A percentile compares a stretch with the other conserved stretches of the same genome.
These are phyloP conservation scores for Candida schatavii DNA, from an alignment of 805 yeast genomes.

Conservation along the genomic window DNA sequence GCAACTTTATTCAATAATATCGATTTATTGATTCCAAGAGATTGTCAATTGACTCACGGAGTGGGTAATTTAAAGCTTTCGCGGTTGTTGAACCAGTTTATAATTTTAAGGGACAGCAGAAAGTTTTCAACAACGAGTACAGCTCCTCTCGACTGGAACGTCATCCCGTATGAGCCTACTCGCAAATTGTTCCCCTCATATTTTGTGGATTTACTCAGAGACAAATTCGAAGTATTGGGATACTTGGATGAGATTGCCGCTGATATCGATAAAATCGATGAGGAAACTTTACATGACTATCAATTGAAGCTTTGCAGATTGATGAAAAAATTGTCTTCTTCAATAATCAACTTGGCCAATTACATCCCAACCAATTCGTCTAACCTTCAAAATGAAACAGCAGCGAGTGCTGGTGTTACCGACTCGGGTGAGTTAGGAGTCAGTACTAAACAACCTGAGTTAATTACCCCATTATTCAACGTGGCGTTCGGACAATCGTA, in stretches of 20 bases:
- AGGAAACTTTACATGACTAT: conserved; percentile 29
- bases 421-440: not conserved
- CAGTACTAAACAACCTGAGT: not conserved
- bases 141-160: not conserved
- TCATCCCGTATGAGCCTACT: not conserved
- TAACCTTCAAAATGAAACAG: conserved; percentile 3
- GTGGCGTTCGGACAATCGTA: conserved; percentile 31
- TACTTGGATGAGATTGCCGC: conserved; percentile 32
- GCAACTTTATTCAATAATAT: conserved; percentile 12
- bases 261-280: conserved; percentile 6
- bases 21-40: conserved; percentile 15
- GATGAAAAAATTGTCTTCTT: conserved; percentile 29
- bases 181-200: conserved; percentile 11
- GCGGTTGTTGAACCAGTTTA: conserved; percentile 12
- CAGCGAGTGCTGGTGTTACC: not conserved
- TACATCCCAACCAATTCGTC: conserved; percentile 19
- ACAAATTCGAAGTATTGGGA: conserved; percentile 35
- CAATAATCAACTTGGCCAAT: conserved; percentile 29
- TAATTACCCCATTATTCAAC: conserved; percentile 31
- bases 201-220: conserved; percentile 26
- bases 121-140: not conserved
- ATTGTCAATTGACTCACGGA: conserved; percentile 6
- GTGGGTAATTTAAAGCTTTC: conserved; percentile 13
- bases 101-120: conserved; percentile 13
- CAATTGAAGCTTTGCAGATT: conserved; percentile 39